Base-by-base conservation (phyloP, 306 rosid species). In the Vigna nakashimae region DNA sequence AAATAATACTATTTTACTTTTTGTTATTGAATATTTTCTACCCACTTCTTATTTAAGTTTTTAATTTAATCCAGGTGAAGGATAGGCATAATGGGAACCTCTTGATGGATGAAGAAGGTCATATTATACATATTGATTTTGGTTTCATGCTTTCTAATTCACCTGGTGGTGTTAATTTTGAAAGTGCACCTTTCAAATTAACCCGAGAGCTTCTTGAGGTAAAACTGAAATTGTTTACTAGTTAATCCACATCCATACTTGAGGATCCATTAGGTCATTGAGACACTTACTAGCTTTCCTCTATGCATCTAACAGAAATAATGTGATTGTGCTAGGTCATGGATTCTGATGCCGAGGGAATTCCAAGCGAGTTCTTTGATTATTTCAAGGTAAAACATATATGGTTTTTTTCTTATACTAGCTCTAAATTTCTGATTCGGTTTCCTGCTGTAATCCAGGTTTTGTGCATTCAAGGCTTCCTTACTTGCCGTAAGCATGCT, bases 261-360 rank as follows among this genome's bases (percentile, higher is more conserved):
- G 13, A 28, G 76, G 53, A 28, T 80, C 45, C 79, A 56, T 24
- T 72, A 9, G 76, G 65, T 57, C 15, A 22, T n/a, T 18, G 5
- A 53, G 6, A 4, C 26, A 53, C 20, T 55, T 43, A 13, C 67
- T 8, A 59, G 49, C 79, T 59, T 46, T 42, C 48, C 28, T 45
- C 46, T 20, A n/a, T 82, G 42, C 49, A 49, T 16, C 20, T 69
- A 69, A 62, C 71, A 5, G 17, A n/a, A 32, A 51, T 58, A 60
- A 52, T 85, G 60, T 56, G 79, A 34, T 73, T 74, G 45, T 87
- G 84, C 82, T 72, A 95, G 98, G 97, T 95, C 75, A 95, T 95
- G 98, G 98, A 95, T 83, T 92, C 97, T 42, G 98, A 95, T 86
- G 98, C 97, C 2, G 98, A 94, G 86, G 98, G 98, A 67, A 87